Percentiles rank a stretch among this genome's conserved stretches.
Conservation (phyloP, 371 early-diverging fungal species). For the Conidiobolus incongruus region DNA sequence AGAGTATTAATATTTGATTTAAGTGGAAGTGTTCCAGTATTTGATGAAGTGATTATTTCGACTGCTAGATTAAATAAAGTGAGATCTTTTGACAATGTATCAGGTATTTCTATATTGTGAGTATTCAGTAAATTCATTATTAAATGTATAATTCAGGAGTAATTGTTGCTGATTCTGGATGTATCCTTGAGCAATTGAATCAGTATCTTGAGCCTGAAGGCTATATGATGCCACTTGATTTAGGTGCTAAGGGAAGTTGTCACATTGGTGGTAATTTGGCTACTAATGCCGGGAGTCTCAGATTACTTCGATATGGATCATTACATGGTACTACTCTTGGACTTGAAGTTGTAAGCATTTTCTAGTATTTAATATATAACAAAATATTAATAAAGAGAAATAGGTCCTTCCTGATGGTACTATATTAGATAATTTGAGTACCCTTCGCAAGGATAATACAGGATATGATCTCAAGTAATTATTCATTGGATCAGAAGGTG, state of each 20-base stretch:
- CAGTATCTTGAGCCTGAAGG: too few relatives aligned
- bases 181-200: too few relatives aligned
- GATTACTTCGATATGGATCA: slow-evolving; percentile 80
- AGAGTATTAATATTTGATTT: slow-evolving; percentile 2
- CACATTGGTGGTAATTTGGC: too few relatives aligned
- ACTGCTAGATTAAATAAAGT: slow-evolving; percentile 50
- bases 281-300: too few relatives aligned
- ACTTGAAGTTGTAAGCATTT: slow-evolving; percentile 47
- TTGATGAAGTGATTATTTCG: slow-evolving; percentile 78
- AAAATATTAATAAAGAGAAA: slow-evolving; percentile 7
- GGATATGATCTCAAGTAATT: too few relatives aligned
- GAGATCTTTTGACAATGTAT: slow-evolving; percentile 49
- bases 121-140: slow-evolving; percentile 1
- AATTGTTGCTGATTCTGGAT: slow-evolving; percentile 69
- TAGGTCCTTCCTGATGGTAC: slow-evolving; percentile 76
- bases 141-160: slow-evolving; percentile 19
- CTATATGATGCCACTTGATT: too few relatives aligned
- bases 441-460: too few relatives aligned
- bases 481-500: too few relatives aligned
- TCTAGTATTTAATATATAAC: too few relatives aligned
- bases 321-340: slow-evolving; percentile 80
- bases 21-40: slow-evolving; percentile 81
- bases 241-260: too few relatives aligned
- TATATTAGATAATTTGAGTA: slow-evolving; percentile 53
- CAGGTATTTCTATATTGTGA: slow-evolving; percentile 20